Conservation (phyloP, 139 green algal species). For the Klebsormidium nitens region DNA sequence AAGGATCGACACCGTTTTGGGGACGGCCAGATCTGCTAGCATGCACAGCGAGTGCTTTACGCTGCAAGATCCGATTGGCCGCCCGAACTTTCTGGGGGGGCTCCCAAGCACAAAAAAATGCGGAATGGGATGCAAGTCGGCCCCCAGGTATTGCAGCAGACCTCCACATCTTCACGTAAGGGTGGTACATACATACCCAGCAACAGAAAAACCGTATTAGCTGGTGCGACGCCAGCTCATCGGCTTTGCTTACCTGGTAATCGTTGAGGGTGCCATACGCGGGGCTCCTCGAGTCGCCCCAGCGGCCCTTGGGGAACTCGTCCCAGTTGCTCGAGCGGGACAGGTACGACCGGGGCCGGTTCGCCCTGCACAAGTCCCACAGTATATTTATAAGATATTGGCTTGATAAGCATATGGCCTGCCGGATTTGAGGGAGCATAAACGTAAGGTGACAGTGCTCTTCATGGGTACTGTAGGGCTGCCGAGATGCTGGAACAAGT, state of each 20-base stretch:
- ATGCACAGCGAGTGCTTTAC: too few species aligned
- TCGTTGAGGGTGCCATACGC: constrained; percentile 60
- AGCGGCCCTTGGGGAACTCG: constrained; percentile 55
- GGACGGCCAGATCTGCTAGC: too few species aligned
- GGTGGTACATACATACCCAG: background rate
- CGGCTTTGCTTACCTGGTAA: constrained; percentile 37
- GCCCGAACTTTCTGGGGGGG: too few species aligned
- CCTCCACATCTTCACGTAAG: background rate
- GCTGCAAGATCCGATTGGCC: too few species aligned
- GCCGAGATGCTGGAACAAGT: too few species aligned
- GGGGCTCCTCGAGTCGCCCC: constrained; percentile 48
- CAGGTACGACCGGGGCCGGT: constrained; percentile 70
- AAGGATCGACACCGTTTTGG: background rate
- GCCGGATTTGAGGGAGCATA: too few species aligned
- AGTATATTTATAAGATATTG: too few species aligned
- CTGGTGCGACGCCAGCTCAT: background rate
- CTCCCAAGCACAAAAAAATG: background rate
- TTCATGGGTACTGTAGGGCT: too few species aligned
- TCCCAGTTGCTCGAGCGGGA: constrained; percentile 66
- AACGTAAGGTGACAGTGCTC: too few species aligned
- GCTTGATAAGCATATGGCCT: too few species aligned
- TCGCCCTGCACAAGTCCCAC: constrained; percentile 25
- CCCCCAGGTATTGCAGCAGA: background rate
- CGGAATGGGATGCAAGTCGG: background rate
- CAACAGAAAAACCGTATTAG: background rate